A percentile compares a stretch with the other conserved stretches of the same genome.
phyloP scores from a whole-genome alignment of 2,329 filamentous ascomycete genomes.

The Aspergillus ruber region DNA sequence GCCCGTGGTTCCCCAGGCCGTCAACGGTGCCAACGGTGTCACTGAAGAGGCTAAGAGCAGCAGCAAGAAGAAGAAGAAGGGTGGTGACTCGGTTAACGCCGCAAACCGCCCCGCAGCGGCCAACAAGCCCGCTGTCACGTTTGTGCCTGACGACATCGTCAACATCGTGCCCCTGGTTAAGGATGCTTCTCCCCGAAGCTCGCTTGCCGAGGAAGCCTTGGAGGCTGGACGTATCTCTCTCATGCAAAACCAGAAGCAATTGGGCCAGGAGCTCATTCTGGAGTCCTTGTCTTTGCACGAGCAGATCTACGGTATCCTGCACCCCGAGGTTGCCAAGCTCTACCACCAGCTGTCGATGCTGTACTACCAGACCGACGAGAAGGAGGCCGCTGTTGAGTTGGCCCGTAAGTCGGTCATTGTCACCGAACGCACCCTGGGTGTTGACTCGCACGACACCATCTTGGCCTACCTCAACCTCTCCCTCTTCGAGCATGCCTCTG shows the following conservation, averaged over 20 bases:
- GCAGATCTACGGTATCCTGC: conserved; percentile 96
- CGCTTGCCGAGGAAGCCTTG: conserved; percentile 88
- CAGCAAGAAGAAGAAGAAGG: conserved; percentile 59
- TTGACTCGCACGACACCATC: conserved; percentile 90
- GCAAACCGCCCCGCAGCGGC: conserved; percentile 40
- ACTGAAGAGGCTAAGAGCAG: conserved; percentile 31
- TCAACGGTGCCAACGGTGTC: conserved; percentile 33
- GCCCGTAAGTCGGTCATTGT: conserved; percentile 96
- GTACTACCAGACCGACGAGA: conserved; percentile 97
- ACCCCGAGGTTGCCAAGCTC: conserved; percentile 89
- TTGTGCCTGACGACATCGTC: conserved; percentile 76
- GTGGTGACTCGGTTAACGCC: conserved; percentile 40
- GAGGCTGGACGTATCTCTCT: conserved; percentile 96
- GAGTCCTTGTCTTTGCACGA: conserved; percentile 94
- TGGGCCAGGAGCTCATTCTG: conserved; percentile 91
- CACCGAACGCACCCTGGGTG: conserved; percentile 83
- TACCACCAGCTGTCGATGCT: conserved; percentile 94
- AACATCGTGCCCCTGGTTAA: conserved; percentile 94
- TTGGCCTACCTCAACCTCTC: conserved; percentile 94
- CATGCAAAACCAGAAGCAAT: conserved; percentile 86
- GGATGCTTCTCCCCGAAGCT: conserved; percentile 84
- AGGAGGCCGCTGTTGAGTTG: conserved; percentile 88
- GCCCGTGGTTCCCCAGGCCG: conserved; percentile 22
- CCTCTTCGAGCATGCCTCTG: conserved; percentile 85
- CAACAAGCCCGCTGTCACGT: conserved; percentile 52